These are phyloP conservation scores for Penicillium sp. DNA, from an alignment of 2,329 filamentous ascomycete genomes.

Conservation along the genomic window DNA sequence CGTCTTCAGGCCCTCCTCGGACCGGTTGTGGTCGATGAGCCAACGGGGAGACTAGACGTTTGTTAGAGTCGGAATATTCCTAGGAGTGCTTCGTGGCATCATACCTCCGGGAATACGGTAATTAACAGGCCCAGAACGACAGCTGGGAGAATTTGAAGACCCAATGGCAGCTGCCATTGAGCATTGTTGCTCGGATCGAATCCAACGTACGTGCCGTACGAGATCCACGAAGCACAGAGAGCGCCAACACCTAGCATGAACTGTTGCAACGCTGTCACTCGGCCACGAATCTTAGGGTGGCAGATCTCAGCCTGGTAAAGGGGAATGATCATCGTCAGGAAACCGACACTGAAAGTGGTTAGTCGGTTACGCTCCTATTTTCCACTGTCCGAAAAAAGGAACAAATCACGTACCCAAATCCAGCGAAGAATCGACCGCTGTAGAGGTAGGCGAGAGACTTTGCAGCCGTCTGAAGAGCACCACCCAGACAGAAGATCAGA, in stretches of 20 bases:
- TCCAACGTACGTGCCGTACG: constrained; percentile 65
- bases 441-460: constrained; percentile 65
- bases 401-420: constrained; percentile 44
- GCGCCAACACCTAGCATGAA: constrained; percentile 82
- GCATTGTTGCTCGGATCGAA: constrained; percentile 52
- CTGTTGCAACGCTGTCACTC: constrained; percentile 76
- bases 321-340: constrained; percentile 68
- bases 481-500: constrained; percentile 72
- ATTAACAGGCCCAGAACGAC: constrained; percentile 68
- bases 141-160: constrained; percentile 73
- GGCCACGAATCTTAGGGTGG: constrained; percentile 76
- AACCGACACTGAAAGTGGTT: constrained; percentile 54
- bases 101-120: constrained; percentile 69
- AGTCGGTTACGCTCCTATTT: not conserved
- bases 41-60: constrained; percentile 63
- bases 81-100: not conserved
- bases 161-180: constrained; percentile 68
- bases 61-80: constrained; percentile 4
- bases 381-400: not conserved
- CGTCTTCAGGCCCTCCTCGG: constrained; percentile 67
- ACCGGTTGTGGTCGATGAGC: constrained; percentile 73
- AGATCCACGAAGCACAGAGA: constrained; percentile 73
- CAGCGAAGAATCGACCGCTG: constrained; percentile 70
- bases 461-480: constrained; percentile 73
- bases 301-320: constrained; percentile 80